Base-by-base conservation (phyloP, 2,329 filamentous ascomycete species). In the Zalaria sp. region DNA sequence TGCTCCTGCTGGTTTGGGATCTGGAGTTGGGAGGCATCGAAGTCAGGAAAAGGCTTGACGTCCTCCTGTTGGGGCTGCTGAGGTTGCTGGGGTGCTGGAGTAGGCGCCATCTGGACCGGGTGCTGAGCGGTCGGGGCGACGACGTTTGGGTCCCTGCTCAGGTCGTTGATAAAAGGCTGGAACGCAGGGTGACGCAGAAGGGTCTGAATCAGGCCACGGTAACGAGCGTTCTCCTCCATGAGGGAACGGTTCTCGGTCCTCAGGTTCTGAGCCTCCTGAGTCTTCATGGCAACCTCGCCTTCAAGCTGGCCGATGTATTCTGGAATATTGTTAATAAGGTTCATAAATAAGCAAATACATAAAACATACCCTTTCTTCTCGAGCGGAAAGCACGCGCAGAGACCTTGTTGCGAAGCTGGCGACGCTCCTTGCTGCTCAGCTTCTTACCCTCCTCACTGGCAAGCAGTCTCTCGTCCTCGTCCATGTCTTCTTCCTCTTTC, bases 391-490 rank as follows among this genome's bases (percentile, higher is more conserved):
- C 89, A 52, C 91, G 85, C 47, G 91, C 91, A 35, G 91, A 98
- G 4, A 98, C 91, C 67, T 98, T 98, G 75, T 98, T 98, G 49
- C 91, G 79, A n/a, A 98, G 74, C 64, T 96, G 91, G 51, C 91
- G 81, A 46, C 91, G 81, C 65, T 96, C 88, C 68, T 96, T 96
- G 71, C 86, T 93, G 64, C 81, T 91, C n/a, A 98, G 75, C 70
- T 95, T 95, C 79, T 98, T 98, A 55, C 89, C 91, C 65, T 95
- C 89, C 56, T 98, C 91, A 46, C 87, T 95, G n/a, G 86, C 86
- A 38, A 95, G 71, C 6, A 95, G 71, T 51, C 85, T 76, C 71
- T 96, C 91, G 54, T 96, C 91, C 61, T 95, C 89, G 53, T 98
- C 91, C 89, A 98, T 96, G 41, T 96, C 89, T 47, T 95, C 88